Evolutionary conservation across 1,139 yeast species (phyloP).

Genomic region (Candida gigantensis): DNA sequence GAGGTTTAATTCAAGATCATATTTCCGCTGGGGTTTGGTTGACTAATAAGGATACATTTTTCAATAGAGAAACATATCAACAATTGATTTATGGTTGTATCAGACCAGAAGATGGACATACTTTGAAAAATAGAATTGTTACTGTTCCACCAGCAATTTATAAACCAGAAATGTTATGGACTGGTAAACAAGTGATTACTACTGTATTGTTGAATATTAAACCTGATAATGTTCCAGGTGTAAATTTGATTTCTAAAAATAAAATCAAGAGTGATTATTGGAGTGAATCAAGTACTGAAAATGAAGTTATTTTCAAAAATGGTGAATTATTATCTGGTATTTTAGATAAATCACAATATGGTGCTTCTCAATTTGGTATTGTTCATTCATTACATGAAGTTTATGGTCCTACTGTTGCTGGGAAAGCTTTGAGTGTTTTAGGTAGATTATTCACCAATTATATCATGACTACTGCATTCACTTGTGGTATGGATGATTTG

Average conservation of each 20-base stretch:
- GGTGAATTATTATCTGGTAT: slow-evolving; percentile 93
- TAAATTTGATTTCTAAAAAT: slow-evolving; percentile 78
- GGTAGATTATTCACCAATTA: slow-evolving; percentile 95
- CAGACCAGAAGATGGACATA: slow-evolving; percentile 98
- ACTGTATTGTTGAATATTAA: slow-evolving; percentile 86
- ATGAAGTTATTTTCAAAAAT: slow-evolving; percentile 77
- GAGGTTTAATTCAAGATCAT: slow-evolving; percentile 99
- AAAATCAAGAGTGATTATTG: slow-evolving; percentile 94
- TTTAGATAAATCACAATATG: slow-evolving; percentile 96
- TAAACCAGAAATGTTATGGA: slow-evolving; percentile 92
- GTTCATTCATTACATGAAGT: slow-evolving; percentile 96
- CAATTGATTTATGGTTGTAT: slow-evolving; percentile 92
- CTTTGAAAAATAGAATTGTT: slow-evolving; percentile 65
- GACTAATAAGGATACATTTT: slow-evolving; percentile 87
- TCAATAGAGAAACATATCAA: slow-evolving; percentile 89
- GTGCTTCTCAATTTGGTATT: slow-evolving; percentile 96
- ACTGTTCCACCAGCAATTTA: slow-evolving; percentile 88
- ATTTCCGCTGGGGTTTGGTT: slow-evolving; percentile 99
- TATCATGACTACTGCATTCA: slow-evolving; percentile 88
- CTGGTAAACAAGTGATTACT: slow-evolving; percentile 97
- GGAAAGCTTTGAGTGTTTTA: slow-evolving; percentile 82
- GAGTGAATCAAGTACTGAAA: slow-evolving; percentile 83
- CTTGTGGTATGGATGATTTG: slow-evolving; percentile 99
- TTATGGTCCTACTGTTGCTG: slow-evolving; percentile 89
- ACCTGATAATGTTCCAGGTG: slow-evolving; percentile 86